Base-by-base conservation (phyloP, 345 rosid species). In the Streptanthus diversifolius region DNA sequence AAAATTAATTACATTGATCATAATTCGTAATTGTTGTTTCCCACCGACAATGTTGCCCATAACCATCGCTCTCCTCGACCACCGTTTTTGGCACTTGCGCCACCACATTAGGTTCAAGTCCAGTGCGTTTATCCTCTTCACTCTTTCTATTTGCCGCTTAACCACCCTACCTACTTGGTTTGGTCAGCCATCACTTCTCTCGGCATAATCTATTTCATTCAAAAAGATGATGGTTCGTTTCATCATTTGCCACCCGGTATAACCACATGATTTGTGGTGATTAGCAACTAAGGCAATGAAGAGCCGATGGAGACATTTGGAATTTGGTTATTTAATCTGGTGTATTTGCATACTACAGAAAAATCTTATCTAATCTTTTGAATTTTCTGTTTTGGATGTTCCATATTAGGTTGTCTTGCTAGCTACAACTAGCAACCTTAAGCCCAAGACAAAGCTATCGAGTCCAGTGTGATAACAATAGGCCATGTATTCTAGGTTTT, bases 121-220 rank as follows among this genome's bases (percentile, higher is more conserved):
- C 19, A 27, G 71, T 22, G 18, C 22, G 2, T 21, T 43, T 37
- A 60, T 48, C 51, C 70, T 19, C 39, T 12, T 25, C 71, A 53
- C 8, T 22, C 79, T 7, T 71, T 72, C 33, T 59, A 69, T 61
- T 17, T 78, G 13, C 89, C 96, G 1, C 93, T 93, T 74, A 76
- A 82, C 66, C 86, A 85, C 74, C 97, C 97, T 5, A 81, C 89
- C 62, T 88, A 74, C 74, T 64, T 82, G 32, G 75, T 89, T 32
- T 93, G 98, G 96, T 85, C 86, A 79, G 76, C 93, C 80, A 93
- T 88, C 85, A 91, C 96, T 52, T 84, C 90, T 64, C 88, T 90
- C 21, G 97, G 93, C 66, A 90, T 90, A 86, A 93, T 96, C 79
- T 18, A 12, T 45, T 45, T 45, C 51, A 18, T 45, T 24, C 8